Percentiles rank a stretch among this genome's conserved stretches.
phyloP scores from a whole-genome alignment of 1,284 basidiomycete genomes.

The Heterobasidion irregulare region DNA sequence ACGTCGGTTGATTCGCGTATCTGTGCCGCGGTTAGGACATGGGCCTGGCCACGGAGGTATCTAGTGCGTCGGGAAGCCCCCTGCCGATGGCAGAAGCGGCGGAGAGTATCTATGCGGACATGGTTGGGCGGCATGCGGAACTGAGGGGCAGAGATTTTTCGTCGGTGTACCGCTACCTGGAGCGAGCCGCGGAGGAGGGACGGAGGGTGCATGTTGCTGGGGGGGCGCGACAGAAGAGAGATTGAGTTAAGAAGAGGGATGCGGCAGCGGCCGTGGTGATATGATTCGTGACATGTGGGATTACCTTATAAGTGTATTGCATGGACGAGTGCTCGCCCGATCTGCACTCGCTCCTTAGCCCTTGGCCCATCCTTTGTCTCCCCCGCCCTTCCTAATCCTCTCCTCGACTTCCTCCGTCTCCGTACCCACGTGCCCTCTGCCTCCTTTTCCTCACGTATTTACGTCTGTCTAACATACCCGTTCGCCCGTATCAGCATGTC shows the following conservation, averaged over 20 bases:
- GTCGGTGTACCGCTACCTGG: constrained; percentile 63
- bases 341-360: not conserved
- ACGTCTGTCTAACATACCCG: constrained; percentile 7
- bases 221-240: not conserved
- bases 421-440: constrained; percentile 49
- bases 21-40: constrained; percentile 49
- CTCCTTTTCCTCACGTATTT: not conserved
- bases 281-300: not conserved
- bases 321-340: not conserved
- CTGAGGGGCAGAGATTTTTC: constrained; percentile 72
- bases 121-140: constrained; percentile 45
- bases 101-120: constrained; percentile 47
- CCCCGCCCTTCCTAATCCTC: not conserved
- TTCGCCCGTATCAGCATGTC: constrained; percentile 19
- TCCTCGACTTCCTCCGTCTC: constrained; percentile 10
- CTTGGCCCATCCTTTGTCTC: not conserved
- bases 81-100: constrained; percentile 63
- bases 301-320: not conserved
- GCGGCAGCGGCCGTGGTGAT: not conserved
- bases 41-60: constrained; percentile 65
- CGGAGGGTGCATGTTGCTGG: constrained; percentile 2
- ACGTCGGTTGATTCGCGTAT: constrained; percentile 1
- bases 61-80: constrained; percentile 36
- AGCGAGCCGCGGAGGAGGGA: constrained; percentile 3
- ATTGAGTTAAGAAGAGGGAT: not conserved